Evolutionary conservation across 2,329 filamentous ascomycete genomes (phyloP).

Genomic region (Aspergillus candidus): DNA sequence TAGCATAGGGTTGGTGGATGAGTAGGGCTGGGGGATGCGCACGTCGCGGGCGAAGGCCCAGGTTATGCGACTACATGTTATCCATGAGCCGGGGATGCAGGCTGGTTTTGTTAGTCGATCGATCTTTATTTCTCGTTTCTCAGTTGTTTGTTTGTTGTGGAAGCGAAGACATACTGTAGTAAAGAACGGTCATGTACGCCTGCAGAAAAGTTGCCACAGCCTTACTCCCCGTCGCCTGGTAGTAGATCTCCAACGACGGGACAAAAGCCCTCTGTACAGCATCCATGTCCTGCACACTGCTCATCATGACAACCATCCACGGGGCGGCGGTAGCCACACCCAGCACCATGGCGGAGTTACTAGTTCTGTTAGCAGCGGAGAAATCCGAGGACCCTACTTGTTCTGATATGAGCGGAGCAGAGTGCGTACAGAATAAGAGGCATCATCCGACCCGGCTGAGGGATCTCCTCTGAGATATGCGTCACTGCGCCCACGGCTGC

Average conservation of each 20-base stretch:
- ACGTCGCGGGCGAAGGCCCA: constrained; percentile 13
- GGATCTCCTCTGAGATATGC: constrained; percentile 10
- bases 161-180: no score
- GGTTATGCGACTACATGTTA: constrained; percentile 9
- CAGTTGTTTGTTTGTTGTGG: no score
- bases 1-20: neutral
- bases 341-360: constrained; percentile 10
- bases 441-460: constrained; percentile 10
- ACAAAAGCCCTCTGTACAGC: constrained; percentile 5
- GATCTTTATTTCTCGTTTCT: neutral
- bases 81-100: constrained; percentile 11
- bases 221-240: constrained; percentile 2
- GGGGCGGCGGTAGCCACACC: constrained; percentile 6
- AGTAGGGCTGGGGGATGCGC: neutral
- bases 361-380: no score
- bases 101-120: neutral
- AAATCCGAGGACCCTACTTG: no score
- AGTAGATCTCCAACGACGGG: constrained; percentile 12
- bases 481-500: no score
- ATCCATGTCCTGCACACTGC: constrained; percentile 14
- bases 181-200: no score
- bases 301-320: constrained; percentile 13
- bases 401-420: no score
- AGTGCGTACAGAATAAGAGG: neutral
- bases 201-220: neutral